Base-by-base conservation (phyloP, 2,329 filamentous ascomycete species). In the Immersiporthe knoxdaviesiana region DNA sequence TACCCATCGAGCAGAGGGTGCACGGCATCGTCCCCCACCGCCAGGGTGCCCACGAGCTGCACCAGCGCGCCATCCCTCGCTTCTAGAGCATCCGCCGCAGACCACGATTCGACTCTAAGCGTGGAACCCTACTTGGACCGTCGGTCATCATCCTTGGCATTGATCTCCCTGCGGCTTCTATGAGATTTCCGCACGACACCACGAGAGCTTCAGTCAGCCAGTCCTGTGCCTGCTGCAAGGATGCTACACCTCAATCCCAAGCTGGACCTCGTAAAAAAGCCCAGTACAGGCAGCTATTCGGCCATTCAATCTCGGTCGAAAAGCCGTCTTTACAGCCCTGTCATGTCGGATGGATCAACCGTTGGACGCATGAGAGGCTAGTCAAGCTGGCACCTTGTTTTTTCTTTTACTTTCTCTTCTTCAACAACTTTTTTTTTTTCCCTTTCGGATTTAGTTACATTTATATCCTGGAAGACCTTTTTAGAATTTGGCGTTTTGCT, bases 21-120 rank as follows among this genome's bases (percentile, higher is more conserved):
- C 37, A 62, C 35, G 59, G 59, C 59, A 62, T 62, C 37, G 59
- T 62, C 37, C 59, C 59, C 16, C 59, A 62, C n/a, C 59, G 59
- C 10, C 59, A 62, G 59, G 59, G 59, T 1, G 59, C 59, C n/a
- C 59, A 62, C 14, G 59, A 62, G 37, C 59, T 62, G 37, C 59
- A 62, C 59, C 24, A 24, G n/a, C 59, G 59, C 8, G 59, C 59
- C 59, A 62, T 62, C 8, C 59, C 59, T 5, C 59, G 59, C 37
- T 37, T 62, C 37, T 62, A 62, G 30, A 16, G 10, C 8, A n/a
- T 11, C 59, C 59, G 35, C 10, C 35, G n/a, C 21, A 11, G 24
- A n/a, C 24, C 50, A n/a, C 2, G 3, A 6, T 24, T 27, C 50
- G 7, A 5, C 12, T 54, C 24, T 27, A 24, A 27, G n/a, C n/a